Conservation (phyloP, 352 stramenopile genomes). For the Globisporangium parvum region DNA sequence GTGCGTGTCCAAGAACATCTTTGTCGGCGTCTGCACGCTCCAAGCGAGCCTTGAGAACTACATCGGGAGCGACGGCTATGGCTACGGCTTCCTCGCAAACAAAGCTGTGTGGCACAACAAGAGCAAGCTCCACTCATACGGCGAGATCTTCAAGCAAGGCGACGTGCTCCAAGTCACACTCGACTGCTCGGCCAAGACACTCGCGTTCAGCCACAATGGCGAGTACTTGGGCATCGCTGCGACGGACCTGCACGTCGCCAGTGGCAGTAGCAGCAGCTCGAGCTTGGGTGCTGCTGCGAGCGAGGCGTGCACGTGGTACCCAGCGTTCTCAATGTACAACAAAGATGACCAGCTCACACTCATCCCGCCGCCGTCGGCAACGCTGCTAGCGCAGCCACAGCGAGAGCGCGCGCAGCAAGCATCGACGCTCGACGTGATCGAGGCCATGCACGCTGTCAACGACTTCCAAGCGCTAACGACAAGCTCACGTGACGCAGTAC, state of each 20-base stretch:
- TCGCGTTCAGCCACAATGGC: slow-evolving; percentile 85
- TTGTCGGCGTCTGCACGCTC: slow-evolving; percentile 77
- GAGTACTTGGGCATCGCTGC: slow-evolving; percentile 82
- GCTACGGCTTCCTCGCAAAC: slow-evolving; percentile 90
- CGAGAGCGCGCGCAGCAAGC: slow-evolving; percentile 23
- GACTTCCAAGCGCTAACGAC: slow-evolving; percentile 11
- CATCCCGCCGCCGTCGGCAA: slow-evolving; percentile 25
- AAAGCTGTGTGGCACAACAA: slow-evolving; percentile 93
- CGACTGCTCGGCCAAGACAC: slow-evolving; percentile 72
- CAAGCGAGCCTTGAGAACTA: slow-evolving; percentile 86
- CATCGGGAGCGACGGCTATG: slow-evolving; percentile 78
- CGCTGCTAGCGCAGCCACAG: slow-evolving; percentile 5
- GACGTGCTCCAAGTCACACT: slow-evolving; percentile 83
- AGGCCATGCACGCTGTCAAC: slow-evolving; percentile 22
- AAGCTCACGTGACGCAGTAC: background rate
- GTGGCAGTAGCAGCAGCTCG: slow-evolving; percentile 2
- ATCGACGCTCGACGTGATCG: slow-evolving; percentile 31
- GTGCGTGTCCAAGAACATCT: slow-evolving; percentile 91
- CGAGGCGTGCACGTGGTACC: slow-evolving; percentile 64
- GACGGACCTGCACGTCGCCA: slow-evolving; percentile 42
- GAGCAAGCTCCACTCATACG: slow-evolving; percentile 81
- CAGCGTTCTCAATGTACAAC: slow-evolving; percentile 90
- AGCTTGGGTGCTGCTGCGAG: background rate
- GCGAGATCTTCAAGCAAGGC: slow-evolving; percentile 89
- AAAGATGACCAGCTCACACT: slow-evolving; percentile 86